Evolutionary conservation across 1,284 basidiomycete species (phyloP), one percentile per base, ranked within the genome.

Genomic region (Ceratobasidium sp.): DNA sequence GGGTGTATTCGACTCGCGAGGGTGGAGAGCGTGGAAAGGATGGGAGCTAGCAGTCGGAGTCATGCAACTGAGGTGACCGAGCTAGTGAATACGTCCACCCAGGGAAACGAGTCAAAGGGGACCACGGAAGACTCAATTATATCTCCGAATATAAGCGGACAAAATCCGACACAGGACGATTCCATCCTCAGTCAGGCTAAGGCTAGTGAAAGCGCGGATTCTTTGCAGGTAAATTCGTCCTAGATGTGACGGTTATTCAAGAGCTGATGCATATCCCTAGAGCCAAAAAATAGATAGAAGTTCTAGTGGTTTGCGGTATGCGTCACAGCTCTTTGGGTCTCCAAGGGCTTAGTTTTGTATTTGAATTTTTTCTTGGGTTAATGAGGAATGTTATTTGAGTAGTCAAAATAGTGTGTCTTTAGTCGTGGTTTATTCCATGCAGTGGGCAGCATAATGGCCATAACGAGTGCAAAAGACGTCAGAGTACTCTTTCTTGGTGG

Each of bases 291-390:
- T 53, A 6, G 49, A 75, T 23, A 75, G 72, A 66, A 75, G 72
- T 55, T 75, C 72, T 18, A 75, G 60, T 42, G 72, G 72, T 28
- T 49, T 75, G 46, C 58, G 46, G 15, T 75, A 64, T 64, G 72
- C 72, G 15, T 60, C 72, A 26, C 61, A 64, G 12, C 60, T 75
- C 23, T 75, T 75, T 60, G 55, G 20, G 46, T 70, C 68, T 39
- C 51, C 68, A 10, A 18, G 33, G 23, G n/a, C 23, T 13, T 70
- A 28, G 40, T 33, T 40, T 28, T 56, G 39, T 15, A 13, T 33
- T 39, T 70, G 12, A 18, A 33, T 33, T 33, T 56, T 56, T 46
- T 39, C 3, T 15, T 67, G 64, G 46, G 49, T 33, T 68, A 20
- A 33, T 26, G 66, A n/a, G 20, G 46, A n/a, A 26, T 28, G 13